These are phyloP conservation scores for Thelonectria olida DNA, from an alignment of 2,329 filamentous ascomycete species.

Conservation along the genomic window DNA sequence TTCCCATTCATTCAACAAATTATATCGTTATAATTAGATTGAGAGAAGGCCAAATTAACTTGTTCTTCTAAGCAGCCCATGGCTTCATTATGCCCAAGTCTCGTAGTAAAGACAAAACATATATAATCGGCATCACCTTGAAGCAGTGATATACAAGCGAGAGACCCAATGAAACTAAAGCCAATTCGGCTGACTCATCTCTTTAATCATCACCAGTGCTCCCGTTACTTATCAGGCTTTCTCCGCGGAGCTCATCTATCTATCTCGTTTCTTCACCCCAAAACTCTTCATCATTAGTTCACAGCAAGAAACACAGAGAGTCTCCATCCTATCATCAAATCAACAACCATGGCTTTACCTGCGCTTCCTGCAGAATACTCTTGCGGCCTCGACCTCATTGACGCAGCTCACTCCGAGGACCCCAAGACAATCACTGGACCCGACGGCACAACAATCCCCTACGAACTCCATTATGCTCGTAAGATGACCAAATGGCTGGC, in stretches of 20 bases:
- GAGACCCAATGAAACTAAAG: slow-evolving; percentile 30
- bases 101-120: too few relatives aligned
- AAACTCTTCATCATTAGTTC: background rate
- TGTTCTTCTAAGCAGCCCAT: too few relatives aligned
- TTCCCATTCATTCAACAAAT: too few relatives aligned
- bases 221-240: slow-evolving; percentile 1
- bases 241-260: background rate
- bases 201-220: slow-evolving; percentile 8
- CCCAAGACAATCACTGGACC: slow-evolving; percentile 51
- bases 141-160: background rate
- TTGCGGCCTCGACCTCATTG: slow-evolving; percentile 72
- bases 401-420: slow-evolving; percentile 64
- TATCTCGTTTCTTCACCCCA: background rate
- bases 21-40: too few relatives aligned
- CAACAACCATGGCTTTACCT: slow-evolving; percentile 34
- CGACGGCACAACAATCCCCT: slow-evolving; percentile 63
- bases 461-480: slow-evolving; percentile 83
- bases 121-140: too few relatives aligned
- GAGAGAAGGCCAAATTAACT: too few relatives aligned
- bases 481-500: slow-evolving; percentile 81
- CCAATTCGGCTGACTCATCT: slow-evolving; percentile 39
- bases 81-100: too few relatives aligned
- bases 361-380: slow-evolving; percentile 52
- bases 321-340: too few relatives aligned
- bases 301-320: background rate